Base-by-base conservation (phyloP, 2,329 filamentous ascomycete genomes). In the Hortaea werneckii region DNA sequence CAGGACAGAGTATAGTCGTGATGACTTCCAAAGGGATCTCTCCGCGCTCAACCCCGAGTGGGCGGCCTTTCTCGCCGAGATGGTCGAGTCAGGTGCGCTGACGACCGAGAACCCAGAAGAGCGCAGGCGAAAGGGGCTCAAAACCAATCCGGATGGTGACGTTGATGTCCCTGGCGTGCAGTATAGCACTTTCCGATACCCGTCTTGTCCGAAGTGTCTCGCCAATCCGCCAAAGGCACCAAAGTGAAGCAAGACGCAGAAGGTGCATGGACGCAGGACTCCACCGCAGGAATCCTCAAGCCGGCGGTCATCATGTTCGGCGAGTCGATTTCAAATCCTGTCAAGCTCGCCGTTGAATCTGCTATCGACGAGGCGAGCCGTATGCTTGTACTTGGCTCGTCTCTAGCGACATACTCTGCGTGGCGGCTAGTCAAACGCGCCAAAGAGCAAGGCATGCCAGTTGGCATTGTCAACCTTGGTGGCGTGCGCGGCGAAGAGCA, bases 281-380 rank as follows among this genome's bases (percentile, higher is more conserved):
- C 62, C 5, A 64, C 54, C 5, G 86, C 80, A 0, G 92, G 90
- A 2, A 79, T 96, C 34, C 65, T 98, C 45, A 96, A 96, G 61
- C 92, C 92, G 3, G 86, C 86, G 1, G 89, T 98, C 2, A 82
- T 89, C 57, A 95, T 96, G 87, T 96, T 96, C 63, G 92, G 92
- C 11, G 92, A 96, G 66, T 89, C 80, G 49, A 94, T 96, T 42
- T 72, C 78, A 0, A 65, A 68, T 1, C 58, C 67, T 1, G 81
- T 89, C 32, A 95, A 94, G 64, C 65, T 70, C 1, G 80, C 80
- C 0, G 90, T 89, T 1, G 89, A 96, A 60, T 69, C 79, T 28
- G 84, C 85, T 9, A 79, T 96, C 42, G 86, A 95, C 58, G 75
- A 76, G 28, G 85, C 87, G 1, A 80, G 80, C 5, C 78, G 79